These are phyloP conservation scores for Hypoxylon fragiforme DNA, from an alignment of 495 filamentous ascomycete species.

Conservation along the genomic window DNA sequence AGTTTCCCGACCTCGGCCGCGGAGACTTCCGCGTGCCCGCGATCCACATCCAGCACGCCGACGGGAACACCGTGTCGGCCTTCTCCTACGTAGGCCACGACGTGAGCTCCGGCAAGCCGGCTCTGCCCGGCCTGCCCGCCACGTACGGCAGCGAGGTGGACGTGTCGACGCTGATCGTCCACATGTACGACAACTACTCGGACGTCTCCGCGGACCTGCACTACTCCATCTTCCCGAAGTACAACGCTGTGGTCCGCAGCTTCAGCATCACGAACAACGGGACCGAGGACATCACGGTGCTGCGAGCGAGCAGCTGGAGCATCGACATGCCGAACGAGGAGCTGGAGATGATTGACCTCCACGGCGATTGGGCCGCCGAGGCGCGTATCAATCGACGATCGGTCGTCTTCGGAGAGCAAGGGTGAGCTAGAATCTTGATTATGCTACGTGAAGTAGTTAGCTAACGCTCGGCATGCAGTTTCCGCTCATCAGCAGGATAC, in stretches of 20 bases:
- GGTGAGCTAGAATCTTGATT: constrained; percentile 12
- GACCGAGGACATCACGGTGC: constrained; percentile 47
- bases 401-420: constrained; percentile 36
- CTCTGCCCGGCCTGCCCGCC: constrained; percentile 52
- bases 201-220: constrained; percentile 52
- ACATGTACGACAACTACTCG: constrained; percentile 55
- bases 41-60: constrained; percentile 51
- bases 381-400: constrained; percentile 41
- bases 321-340: constrained; percentile 57
- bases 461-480: constrained; percentile 37
- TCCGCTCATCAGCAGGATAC: constrained; percentile 56
- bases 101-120: constrained; percentile 50
- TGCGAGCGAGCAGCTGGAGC: constrained; percentile 56
- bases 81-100: constrained; percentile 53
- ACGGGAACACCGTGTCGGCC: constrained; percentile 55
- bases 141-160: constrained; percentile 53
- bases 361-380: constrained; percentile 59
- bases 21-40: constrained; percentile 60
- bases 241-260: constrained; percentile 57
- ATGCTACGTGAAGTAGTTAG: constrained; percentile 38
- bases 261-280: constrained; percentile 57
- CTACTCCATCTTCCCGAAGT: constrained; percentile 58
- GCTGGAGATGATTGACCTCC: constrained; percentile 56
- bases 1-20: constrained; percentile 59
- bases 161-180: constrained; percentile 55